Conservation (phyloP, 352 stramenopile species). For the Plasmopara viticola region DNA sequence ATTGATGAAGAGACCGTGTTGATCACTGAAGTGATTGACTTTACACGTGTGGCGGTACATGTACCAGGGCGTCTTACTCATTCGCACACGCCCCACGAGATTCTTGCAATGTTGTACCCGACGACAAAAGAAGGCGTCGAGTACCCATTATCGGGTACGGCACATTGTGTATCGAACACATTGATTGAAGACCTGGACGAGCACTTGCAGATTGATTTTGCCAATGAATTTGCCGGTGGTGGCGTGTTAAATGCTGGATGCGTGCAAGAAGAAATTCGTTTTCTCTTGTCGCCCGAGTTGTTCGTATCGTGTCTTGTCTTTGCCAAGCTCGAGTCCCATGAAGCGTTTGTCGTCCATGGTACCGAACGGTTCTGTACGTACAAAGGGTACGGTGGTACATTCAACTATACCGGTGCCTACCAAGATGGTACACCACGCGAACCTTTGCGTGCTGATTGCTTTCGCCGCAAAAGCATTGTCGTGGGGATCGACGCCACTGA, state of each 20-base stretch:
- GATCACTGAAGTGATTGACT: slow-evolving; percentile 43
- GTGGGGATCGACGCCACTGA: slow-evolving; percentile 70
- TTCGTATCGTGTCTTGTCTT: slow-evolving; percentile 62
- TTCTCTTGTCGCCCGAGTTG: slow-evolving; percentile 65
- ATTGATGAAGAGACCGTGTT: slow-evolving; percentile 2
- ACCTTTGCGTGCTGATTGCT: slow-evolving; percentile 2
- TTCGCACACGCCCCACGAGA: slow-evolving; percentile 12
- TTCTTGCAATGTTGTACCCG: slow-evolving; percentile 16
- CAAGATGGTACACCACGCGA: slow-evolving; percentile 28
- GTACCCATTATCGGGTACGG: slow-evolving; percentile 10
- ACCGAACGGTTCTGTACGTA: slow-evolving; percentile 55
- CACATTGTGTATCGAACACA: slow-evolving; percentile 28
- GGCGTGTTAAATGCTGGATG: slow-evolving; percentile 65
- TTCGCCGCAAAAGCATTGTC: slow-evolving; percentile 49
- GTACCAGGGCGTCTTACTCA: slow-evolving; percentile 7
- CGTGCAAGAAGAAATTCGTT: slow-evolving; percentile 83
- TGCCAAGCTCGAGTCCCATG: slow-evolving; percentile 50
- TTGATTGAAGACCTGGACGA: slow-evolving; percentile 59
- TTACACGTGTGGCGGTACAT: slow-evolving; percentile 38
- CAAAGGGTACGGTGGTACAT: slow-evolving; percentile 53
- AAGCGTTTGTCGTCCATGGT: slow-evolving; percentile 67
- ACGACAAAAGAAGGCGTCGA: background rate
- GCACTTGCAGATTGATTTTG: slow-evolving; percentile 78
- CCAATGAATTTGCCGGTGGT: slow-evolving; percentile 73
- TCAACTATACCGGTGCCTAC: slow-evolving; percentile 39